Conservation (phyloP, 306 rosid species). For the Cicer arietinum region DNA sequence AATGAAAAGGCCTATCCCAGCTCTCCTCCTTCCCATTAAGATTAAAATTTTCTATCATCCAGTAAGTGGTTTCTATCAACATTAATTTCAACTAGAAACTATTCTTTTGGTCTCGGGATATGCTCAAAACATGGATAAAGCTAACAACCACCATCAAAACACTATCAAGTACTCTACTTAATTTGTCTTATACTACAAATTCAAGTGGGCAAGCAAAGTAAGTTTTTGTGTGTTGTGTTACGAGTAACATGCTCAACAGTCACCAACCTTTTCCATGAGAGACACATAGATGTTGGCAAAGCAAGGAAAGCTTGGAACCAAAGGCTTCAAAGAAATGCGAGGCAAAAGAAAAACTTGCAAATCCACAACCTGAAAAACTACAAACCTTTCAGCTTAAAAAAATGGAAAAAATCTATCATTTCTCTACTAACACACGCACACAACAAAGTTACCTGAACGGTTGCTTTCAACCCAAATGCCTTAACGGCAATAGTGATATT, state of each 20-base stretch:
- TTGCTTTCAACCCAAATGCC: slow-evolving; percentile 94
- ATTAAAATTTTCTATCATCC: slow-evolving; percentile 27
- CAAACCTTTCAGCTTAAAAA: slow-evolving; percentile 29
- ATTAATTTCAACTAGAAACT: slow-evolving; percentile 28
- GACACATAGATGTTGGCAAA: slow-evolving; percentile 81
- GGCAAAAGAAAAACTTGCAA: slow-evolving; percentile 81
- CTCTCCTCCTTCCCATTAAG: slow-evolving; percentile 23
- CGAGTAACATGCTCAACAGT: slow-evolving; percentile 15
- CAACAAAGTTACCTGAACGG: slow-evolving; percentile 62
- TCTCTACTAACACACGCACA: slow-evolving; percentile 15
- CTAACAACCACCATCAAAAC: slow-evolving; percentile 7
- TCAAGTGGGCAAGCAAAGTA: not conserved
- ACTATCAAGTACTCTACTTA: slow-evolving; percentile 18
- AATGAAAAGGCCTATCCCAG: slow-evolving; percentile 20
- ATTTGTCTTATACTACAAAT: not conserved
- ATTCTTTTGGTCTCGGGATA: slow-evolving; percentile 1
- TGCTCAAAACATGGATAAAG: slow-evolving; percentile 29
- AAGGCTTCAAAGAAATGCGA: slow-evolving; percentile 87
- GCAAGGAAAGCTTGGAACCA: slow-evolving; percentile 98
- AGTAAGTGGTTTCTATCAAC: slow-evolving; percentile 26
- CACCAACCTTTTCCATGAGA: slow-evolving; percentile 94
- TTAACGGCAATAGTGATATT: slow-evolving; percentile 70
- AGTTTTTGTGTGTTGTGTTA: not conserved
- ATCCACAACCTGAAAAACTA: slow-evolving; percentile 69
- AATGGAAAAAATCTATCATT: not conserved